These are phyloP conservation scores for Camellia japonica DNA, from an alignment of 148 eudicot genomes.

Conservation along the genomic window DNA sequence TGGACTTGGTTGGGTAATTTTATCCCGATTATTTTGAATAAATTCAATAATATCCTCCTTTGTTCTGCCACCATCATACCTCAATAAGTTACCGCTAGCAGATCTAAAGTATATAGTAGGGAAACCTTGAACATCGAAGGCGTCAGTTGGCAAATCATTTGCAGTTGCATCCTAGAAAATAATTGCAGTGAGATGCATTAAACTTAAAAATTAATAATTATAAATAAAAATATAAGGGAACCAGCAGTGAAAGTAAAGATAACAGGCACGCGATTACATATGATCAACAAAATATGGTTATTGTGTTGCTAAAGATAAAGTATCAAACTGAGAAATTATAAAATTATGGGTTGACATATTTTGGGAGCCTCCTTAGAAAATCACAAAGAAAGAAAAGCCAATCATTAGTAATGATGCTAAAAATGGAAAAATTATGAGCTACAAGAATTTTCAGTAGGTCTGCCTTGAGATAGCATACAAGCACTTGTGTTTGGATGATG, in stretches of 20 bases:
- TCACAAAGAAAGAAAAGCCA: background rate
- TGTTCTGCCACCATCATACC: conserved; percentile 50
- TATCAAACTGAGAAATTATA: background rate
- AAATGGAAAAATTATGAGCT: background rate
- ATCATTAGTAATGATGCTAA: background rate
- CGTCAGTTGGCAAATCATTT: conserved; percentile 50
- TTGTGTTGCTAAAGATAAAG: background rate
- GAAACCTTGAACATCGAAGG: conserved; percentile 61
- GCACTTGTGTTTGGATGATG: background rate
- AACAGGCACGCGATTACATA: background rate
- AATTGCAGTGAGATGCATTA: background rate
- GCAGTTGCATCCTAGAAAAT: conserved; percentile 62
- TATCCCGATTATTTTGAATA: conserved; percentile 50
- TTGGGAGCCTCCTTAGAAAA: background rate
- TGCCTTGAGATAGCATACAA: background rate
- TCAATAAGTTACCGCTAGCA: conserved; percentile 43
- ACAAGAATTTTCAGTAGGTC: background rate
- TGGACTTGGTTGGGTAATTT: conserved; percentile 8
- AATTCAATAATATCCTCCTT: conserved; percentile 57
- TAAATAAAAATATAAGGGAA: background rate
- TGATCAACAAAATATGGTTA: background rate
- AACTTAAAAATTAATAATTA: background rate
- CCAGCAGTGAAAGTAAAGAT: background rate
- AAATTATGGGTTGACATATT: background rate
- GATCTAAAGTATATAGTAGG: conserved; percentile 65